Evolutionary conservation across 176 grass and related monocot genomes (phyloP).

Genomic region (Phragmites australis): DNA sequence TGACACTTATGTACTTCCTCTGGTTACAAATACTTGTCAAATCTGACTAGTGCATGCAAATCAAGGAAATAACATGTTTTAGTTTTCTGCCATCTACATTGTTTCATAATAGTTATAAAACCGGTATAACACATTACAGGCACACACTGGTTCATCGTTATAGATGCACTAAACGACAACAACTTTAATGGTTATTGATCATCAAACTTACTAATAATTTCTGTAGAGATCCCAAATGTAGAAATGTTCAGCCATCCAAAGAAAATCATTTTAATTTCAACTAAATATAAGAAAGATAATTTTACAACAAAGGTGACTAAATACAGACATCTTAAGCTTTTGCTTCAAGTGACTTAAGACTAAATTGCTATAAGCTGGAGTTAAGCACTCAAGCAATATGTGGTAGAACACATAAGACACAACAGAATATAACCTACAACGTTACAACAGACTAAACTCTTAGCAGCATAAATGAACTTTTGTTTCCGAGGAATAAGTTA

Average conservation of each 20-base stretch:
- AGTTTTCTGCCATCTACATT: not conserved
- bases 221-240: not conserved
- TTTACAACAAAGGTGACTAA: not conserved
- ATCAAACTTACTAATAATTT: not conserved
- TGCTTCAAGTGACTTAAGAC: not conserved
- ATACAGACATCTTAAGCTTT: not conserved
- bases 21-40: not conserved
- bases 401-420: not conserved
- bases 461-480: not conserved
- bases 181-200: not conserved
- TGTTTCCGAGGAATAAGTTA: not conserved
- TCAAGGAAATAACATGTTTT: not conserved
- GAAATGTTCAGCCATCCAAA: not conserved
- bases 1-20: not conserved
- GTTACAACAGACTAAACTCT: not conserved
- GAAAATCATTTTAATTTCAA: not conserved
- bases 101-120: not conserved
- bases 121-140: not conserved
- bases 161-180: not conserved
- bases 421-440: not conserved
- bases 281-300: not conserved
- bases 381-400: not conserved
- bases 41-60: not conserved
- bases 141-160: not conserved
- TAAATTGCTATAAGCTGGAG: not conserved